Percentiles rank a stretch among this genome's conserved stretches.
phyloP scores from a whole-genome alignment of 169 alveolate species.

The Plasmodium gaboni region DNA sequence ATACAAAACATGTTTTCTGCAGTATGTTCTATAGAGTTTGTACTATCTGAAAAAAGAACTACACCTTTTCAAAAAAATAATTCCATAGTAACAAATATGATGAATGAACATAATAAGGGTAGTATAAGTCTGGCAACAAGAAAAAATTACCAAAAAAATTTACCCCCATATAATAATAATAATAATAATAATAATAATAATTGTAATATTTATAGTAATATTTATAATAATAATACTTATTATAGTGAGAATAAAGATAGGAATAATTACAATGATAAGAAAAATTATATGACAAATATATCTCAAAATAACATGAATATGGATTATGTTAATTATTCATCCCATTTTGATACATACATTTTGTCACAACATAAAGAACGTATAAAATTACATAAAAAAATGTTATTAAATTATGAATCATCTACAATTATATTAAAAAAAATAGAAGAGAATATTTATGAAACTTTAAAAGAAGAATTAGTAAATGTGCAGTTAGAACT shows the following conservation, averaged over 20 bases:
- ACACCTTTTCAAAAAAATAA: constrained; percentile 27
- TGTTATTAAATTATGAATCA: constrained; percentile 53
- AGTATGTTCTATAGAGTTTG: constrained; percentile 87
- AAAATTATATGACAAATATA: not conserved
- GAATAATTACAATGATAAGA: not conserved
- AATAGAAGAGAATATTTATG: constrained; percentile 66
- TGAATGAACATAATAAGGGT: constrained; percentile 16
- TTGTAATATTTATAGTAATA: no score
- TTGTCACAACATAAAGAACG: constrained; percentile 56
- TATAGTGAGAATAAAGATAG: not conserved
- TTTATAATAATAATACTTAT: not conserved
- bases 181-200: not conserved
- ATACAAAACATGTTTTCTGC: constrained; percentile 95
- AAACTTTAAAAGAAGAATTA: constrained; percentile 52
- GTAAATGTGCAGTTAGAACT: constrained; percentile 67
- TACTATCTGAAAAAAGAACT: constrained; percentile 75
- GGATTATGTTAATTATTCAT: constrained; percentile 11
- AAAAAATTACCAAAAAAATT: constrained; percentile 5
- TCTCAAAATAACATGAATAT: not conserved
- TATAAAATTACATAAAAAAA: constrained; percentile 44
- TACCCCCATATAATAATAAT: not conserved
- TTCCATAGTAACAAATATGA: constrained; percentile 7
- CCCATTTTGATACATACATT: constrained; percentile 52
- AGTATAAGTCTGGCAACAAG: constrained; percentile 10
- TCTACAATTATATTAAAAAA: constrained; percentile 58